Evolutionary conservation across 768 basidiomycete species (phyloP).

Genomic region (Podaxis sp.): DNA sequence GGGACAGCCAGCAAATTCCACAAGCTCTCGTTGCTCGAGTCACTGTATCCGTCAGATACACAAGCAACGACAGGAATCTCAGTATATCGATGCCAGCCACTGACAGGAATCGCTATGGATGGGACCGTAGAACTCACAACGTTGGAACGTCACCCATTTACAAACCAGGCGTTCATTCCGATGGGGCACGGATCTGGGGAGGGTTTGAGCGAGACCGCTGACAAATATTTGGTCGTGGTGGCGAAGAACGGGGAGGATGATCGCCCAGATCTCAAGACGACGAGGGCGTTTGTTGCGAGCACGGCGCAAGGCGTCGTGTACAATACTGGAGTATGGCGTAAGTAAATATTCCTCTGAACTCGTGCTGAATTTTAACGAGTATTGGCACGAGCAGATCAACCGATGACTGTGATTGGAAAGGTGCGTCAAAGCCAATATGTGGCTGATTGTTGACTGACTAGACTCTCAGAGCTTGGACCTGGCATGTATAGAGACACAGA

Average conservation of each 20-base stretch:
- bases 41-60: slow-evolving; percentile 58
- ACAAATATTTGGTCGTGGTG: slow-evolving; percentile 80
- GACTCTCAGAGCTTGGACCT: slow-evolving; percentile 65
- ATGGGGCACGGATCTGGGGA: slow-evolving; percentile 69
- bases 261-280: slow-evolving; percentile 68
- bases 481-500: slow-evolving; percentile 91
- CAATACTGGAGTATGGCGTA: slow-evolving; percentile 84
- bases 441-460: slow-evolving; percentile 18
- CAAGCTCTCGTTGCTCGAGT: slow-evolving; percentile 72
- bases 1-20: slow-evolving; percentile 94
- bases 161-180: slow-evolving; percentile 92
- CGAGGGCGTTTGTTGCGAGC: slow-evolving; percentile 81
- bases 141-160: slow-evolving; percentile 88
- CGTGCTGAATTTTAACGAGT: slow-evolving; percentile 5
- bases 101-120: slow-evolving; percentile 40
- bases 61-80: slow-evolving; percentile 71
- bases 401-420: slow-evolving; percentile 79
- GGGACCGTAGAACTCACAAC: slow-evolving; percentile 59
- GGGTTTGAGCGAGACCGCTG: slow-evolving; percentile 45
- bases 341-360: slow-evolving; percentile 33
- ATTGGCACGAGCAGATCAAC: slow-evolving; percentile 64
- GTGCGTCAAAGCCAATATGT: slow-evolving; percentile 34
- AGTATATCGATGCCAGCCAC: slow-evolving; percentile 76
- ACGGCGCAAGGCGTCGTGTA: slow-evolving; percentile 87
- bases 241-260: slow-evolving; percentile 77